Evolutionary conservation across 805 yeast species (phyloP).

Genomic region (Ogataea paradorogensis): DNA sequence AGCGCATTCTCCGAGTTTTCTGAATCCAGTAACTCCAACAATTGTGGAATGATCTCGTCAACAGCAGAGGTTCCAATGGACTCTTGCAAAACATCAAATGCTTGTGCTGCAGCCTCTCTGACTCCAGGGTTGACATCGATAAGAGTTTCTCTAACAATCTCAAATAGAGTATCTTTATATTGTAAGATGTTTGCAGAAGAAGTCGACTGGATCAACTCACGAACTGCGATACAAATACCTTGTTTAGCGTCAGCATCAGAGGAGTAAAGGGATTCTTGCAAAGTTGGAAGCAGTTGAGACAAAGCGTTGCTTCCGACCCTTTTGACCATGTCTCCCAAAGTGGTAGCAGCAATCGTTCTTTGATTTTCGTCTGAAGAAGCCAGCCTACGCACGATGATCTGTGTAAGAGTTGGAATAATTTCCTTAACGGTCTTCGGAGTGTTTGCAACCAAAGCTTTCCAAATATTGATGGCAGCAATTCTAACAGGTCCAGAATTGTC

Average conservation of each 20-base stretch:
- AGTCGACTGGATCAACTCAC: constrained; percentile 79
- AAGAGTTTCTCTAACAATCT: constrained; percentile 73
- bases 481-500: constrained; percentile 87
- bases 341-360: constrained; percentile 85
- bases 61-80: constrained; percentile 80
- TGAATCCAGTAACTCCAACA: constrained; percentile 63
- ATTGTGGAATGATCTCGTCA: constrained; percentile 83
- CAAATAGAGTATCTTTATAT: constrained; percentile 67
- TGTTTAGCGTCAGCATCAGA: constrained; percentile 85
- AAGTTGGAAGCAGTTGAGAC: constrained; percentile 78
- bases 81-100: constrained; percentile 84
- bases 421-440: constrained; percentile 94
- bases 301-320: constrained; percentile 90
- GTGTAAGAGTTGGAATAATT: constrained; percentile 79
- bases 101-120: constrained; percentile 86
- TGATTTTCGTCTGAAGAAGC: constrained; percentile 79
- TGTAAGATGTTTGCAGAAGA: constrained; percentile 55
- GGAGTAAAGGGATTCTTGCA: constrained; percentile 58
- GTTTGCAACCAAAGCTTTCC: constrained; percentile 95
- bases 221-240: constrained; percentile 93
- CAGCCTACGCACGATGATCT: constrained; percentile 73
- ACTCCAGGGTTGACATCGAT: constrained; percentile 71
- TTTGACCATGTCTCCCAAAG: constrained; percentile 91
- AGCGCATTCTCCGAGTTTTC: constrained; percentile 68
- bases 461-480: constrained; percentile 84